These are phyloP conservation scores for Syzygium oleosum DNA, from an alignment of 345 rosid genomes.

Conservation along the genomic window DNA sequence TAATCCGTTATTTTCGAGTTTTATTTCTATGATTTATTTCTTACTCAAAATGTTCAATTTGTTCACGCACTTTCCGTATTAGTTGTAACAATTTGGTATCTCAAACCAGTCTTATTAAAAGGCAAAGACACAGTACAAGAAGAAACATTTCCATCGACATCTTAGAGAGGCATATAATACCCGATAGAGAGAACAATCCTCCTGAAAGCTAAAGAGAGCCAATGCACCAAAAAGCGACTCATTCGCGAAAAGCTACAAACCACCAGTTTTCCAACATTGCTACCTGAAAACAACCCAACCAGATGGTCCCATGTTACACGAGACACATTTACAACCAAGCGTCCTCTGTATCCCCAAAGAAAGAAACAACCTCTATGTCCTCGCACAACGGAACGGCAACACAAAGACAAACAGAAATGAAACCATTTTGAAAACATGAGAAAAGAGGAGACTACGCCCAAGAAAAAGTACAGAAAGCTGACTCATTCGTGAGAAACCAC, in stretches of 20 bases:
- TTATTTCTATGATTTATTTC: background rate
- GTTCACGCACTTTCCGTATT: background rate
- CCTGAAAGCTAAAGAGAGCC: background rate
- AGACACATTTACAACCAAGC: background rate
- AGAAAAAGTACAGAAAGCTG: background rate
- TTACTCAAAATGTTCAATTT: background rate
- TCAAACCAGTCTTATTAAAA: background rate
- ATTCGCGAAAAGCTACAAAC: background rate
- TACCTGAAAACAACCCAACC: background rate
- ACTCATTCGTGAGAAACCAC: constrained; percentile 17
- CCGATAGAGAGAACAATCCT: background rate
- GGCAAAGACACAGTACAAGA: background rate
- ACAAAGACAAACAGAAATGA: background rate
- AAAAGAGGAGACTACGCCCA: background rate
- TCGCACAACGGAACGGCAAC: background rate
- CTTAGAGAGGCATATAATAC: background rate
- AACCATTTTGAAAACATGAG: background rate
- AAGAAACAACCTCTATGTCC: background rate
- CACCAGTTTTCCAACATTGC: background rate
- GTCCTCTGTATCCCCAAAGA: background rate
- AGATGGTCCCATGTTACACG: background rate
- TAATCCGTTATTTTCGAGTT: background rate
- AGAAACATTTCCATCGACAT: background rate
- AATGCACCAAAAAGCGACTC: background rate
- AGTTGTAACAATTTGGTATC: background rate